Base-by-base conservation (phyloP, 164 flowering plant genomes). In the Paratinospora sagittata region DNA sequence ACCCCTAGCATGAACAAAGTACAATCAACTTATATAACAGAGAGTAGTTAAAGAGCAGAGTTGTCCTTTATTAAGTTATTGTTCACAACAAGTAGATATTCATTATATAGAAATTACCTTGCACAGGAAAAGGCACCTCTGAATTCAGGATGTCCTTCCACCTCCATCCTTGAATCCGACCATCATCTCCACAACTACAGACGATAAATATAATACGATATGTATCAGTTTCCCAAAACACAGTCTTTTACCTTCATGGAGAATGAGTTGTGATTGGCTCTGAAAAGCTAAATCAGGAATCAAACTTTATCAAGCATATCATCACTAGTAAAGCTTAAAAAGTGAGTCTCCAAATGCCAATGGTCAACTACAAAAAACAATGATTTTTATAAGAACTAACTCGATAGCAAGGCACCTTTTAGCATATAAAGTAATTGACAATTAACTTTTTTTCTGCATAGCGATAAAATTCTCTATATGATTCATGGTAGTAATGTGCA, bases 171-270 rank as follows among this genome's bases (percentile, higher is more conserved):
- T 84, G 85, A 69, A 95, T 89, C 41, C 85, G 89, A 68, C 99
- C 99, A 88, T 95, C 98, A 83, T 95, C 99, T 64, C 99, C 99
- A 82, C 99, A 96, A 76, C 99, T 96, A 72, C 72, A 86, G 21
- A 66, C 75, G 41, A 74, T 39, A 27, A 63, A 8, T 13, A 47
- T 47, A 19, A 13, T 47, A 30, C 34, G 4, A 30, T 30, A 30
- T 1, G 3, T 30, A 30, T 30, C 34, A 30, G 4, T 30, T 30
- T 30, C 34, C 4, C 34, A 30, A 30, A 30, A 30, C 4, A 30
- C 34, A 30, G 4, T 30, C 34, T 30, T 30, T 30, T 30, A 30
- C 4, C 34, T 30, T 30, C 34, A 30, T 30, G 34, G 6, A 47
- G 55, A 47, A 47, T 13, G 55, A 19, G 19, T 47, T 47, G 52